Evolutionary conservation across 2,329 filamentous ascomycete genomes (phyloP), one percentile per base, ranked within the genome.

Genomic region (Talaromyces sp.): DNA sequence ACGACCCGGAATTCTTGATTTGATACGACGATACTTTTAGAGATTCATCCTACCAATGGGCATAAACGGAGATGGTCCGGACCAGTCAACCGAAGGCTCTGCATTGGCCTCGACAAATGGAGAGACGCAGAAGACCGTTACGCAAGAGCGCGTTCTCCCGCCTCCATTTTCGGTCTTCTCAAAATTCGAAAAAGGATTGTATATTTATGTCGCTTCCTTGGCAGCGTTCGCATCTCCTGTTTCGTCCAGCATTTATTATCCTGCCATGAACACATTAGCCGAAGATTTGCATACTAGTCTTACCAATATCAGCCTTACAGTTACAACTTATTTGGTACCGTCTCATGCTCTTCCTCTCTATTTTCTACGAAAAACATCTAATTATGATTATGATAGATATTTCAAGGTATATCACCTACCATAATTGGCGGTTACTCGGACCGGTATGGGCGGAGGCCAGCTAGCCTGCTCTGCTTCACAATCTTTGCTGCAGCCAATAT

Each of bases 361-460:
- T 27, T 3, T 27, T 50, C 13, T 24, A 16, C 19, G 10, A 50
- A 19, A 39, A 11, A n/a, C 3, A 47, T 14, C 9, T 10, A 13
- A 31, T 43, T 6, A 27, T 16, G 41, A 31, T 22, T 14, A 11
- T 69, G 69, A 33, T 39, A 74, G 75, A 79, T 82, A 60, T 75
- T 82, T 19, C 83, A 85, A 74, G 83, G 80, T 3, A 74, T 85
- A 45, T 78, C 80, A 3, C 81, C 81, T 22, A 78, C 79, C 60
- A 72, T 83, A 19, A 74, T 82, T 65, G 81, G 79, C 78, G 77
- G 43, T 73, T 83, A 39, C 47, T 76, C 80, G 5, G 81, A 83
- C 66, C 75, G 73, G 58, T 74, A 75, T 54, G 81, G 82, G 24
- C 73, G 82, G 50, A 74, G 82, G 59, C 79, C 80, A 31, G 79